Percentiles rank a stretch among this genome's conserved stretches.
Conservation (phyloP, 2,329 filamentous ascomycete genomes). For the Colletotrichum neosansevieriae region DNA sequence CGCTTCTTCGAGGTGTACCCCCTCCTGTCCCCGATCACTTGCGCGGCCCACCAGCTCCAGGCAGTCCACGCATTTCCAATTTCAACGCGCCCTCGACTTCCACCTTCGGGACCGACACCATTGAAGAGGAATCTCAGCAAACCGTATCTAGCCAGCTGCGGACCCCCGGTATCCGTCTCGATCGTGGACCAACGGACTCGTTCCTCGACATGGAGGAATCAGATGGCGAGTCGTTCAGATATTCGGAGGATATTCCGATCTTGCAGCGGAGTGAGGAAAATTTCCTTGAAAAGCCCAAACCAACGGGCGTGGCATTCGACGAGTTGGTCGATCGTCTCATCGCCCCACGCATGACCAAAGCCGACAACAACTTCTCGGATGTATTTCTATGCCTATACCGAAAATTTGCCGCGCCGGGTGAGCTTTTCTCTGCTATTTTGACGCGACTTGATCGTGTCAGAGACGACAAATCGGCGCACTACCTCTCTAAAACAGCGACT, state of each 20-base stretch:
- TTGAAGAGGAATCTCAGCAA: conserved; percentile 51
- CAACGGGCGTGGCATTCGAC: conserved; percentile 69
- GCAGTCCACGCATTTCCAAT: conserved; percentile 62
- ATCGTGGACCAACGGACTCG: conserved; percentile 61
- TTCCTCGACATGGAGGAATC: conserved; percentile 79
- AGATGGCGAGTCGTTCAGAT: conserved; percentile 73
- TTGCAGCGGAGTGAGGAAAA: conserved; percentile 75
- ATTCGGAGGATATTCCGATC: conserved; percentile 76
- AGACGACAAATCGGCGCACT: conserved; percentile 73
- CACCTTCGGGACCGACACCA: conserved; percentile 54
- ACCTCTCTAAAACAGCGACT: conserved; percentile 81
- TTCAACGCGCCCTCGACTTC: conserved; percentile 48
- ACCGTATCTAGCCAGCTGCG: conserved; percentile 63
- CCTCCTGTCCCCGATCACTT: conserved; percentile 59
- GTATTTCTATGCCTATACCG: conserved; percentile 94
- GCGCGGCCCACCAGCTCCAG: conserved; percentile 43
- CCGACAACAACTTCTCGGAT: conserved; percentile 89
- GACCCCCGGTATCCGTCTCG: conserved; percentile 64
- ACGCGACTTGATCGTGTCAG: conserved; percentile 79
- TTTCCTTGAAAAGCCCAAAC: conserved; percentile 66
- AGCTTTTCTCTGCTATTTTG: conserved; percentile 83
- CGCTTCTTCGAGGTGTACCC: conserved; percentile 66
- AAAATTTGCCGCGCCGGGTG: conserved; percentile 87
- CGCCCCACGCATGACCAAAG: conserved; percentile 82
- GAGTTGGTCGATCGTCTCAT: conserved; percentile 90